A percentile compares a stretch with the other conserved stretches of the same genome.
phyloP scores from a whole-genome alignment of 2,329 filamentous ascomycete genomes.

The Pseudogymnoascus sp. region DNA sequence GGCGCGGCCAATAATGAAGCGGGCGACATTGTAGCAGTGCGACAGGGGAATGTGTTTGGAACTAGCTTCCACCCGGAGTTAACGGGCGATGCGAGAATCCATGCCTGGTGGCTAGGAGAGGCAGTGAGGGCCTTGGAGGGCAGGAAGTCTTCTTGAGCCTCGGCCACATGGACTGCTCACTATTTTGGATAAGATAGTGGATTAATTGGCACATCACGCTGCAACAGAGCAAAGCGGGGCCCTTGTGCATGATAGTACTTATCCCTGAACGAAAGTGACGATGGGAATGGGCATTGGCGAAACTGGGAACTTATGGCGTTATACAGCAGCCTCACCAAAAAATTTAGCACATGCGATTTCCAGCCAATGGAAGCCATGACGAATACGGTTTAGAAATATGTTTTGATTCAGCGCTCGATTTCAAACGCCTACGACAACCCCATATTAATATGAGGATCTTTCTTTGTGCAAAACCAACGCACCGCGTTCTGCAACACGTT shows the following conservation, averaged over 20 bases:
- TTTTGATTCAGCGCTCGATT: conserved; percentile 4
- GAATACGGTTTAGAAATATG: background rate
- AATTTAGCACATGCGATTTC: background rate
- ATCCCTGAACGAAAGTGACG: background rate
- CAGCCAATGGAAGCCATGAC: background rate
- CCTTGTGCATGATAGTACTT: background rate
- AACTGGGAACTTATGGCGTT: background rate
- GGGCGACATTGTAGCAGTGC: conserved; percentile 78
- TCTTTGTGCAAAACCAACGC: conserved; percentile 2
- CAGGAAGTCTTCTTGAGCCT: background rate
- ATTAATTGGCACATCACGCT: background rate
- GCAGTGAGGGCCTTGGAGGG: conserved; percentile 38
- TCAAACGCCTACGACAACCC: background rate
- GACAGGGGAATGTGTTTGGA: conserved; percentile 84
- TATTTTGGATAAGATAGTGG: no score
- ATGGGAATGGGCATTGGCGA: background rate
- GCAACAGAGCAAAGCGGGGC: background rate
- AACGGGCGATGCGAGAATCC: conserved; percentile 79
- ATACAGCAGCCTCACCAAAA: background rate
- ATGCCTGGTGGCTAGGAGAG: conserved; percentile 84
- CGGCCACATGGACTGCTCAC: background rate
- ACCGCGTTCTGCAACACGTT: background rate
- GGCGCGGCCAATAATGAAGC: conserved; percentile 33
- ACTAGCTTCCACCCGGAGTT: conserved; percentile 95
- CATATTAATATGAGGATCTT: background rate